Percentiles rank a stretch among this genome's conserved stretches.
Evolutionary conservation across 1,284 basidiomycete species (phyloP).

Genomic region (Agaricales sp.): DNA sequence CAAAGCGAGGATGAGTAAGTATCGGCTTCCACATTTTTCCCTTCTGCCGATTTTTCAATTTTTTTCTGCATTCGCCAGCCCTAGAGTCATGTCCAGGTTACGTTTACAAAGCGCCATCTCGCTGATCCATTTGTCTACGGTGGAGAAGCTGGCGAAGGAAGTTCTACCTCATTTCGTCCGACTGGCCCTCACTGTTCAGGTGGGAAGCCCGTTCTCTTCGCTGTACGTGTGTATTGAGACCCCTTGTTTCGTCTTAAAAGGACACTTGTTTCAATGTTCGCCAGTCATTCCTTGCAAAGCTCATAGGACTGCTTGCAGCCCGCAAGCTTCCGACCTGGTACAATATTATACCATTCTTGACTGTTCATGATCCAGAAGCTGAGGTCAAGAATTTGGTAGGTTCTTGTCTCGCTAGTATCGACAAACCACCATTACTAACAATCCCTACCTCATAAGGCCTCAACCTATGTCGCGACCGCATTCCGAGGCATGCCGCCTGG

Average conservation of each 20-base stretch:
- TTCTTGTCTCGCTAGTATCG: too few relatives aligned
- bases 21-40: conserved; percentile 30
- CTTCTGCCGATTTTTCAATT: conserved; percentile 1
- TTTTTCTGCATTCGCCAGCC: conserved; percentile 24
- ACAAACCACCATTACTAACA: too few relatives aligned
- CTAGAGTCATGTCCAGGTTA: conserved; percentile 55
- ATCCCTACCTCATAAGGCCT: too few relatives aligned
- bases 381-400: conserved; percentile 63
- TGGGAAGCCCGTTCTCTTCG: conserved; percentile 19
- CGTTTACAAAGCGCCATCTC: conserved; percentile 77
- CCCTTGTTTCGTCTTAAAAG: conserved; percentile 25
- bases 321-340: conserved; percentile 64
- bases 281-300: conserved; percentile 65
- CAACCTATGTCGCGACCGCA: conserved; percentile 42
- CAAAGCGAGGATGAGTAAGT: conserved; percentile 47
- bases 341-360: conserved; percentile 81
- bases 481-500: conserved; percentile 31
- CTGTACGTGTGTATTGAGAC: not conserved
- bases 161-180: conserved; percentile 57
- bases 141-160: conserved; percentile 48
- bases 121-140: conserved; percentile 70
- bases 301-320: conserved; percentile 49
- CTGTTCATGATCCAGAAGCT: conserved; percentile 84
- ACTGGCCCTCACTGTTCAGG: conserved; percentile 74
- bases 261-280: conserved; percentile 88